Evolutionary conservation across 129 eudicot species (phyloP), one percentile per base, ranked within the genome.

Genomic region (Silybum marianum): DNA sequence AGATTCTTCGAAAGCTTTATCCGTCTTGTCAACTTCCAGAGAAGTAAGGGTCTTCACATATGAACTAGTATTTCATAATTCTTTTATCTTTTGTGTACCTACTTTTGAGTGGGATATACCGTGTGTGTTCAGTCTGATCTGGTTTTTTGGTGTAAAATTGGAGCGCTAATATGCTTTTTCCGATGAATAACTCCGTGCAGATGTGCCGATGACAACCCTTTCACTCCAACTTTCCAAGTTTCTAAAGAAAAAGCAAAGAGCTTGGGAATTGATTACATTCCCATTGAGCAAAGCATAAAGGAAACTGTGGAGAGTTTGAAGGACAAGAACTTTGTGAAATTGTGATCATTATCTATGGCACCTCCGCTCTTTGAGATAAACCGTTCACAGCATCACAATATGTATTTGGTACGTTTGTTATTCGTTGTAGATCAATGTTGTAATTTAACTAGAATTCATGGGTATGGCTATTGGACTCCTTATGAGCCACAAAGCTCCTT

Each of bases 221-320:
- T 78, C 16, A 70, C 30, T 86, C 90, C 90, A 4, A 85, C 65
- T 22, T 90, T 77, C 83, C 87, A 84, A 75, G 87, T 90, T 2
- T 93, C 98, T 2, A 86, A 81, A 84, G 92, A 89, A 51, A 90
- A 83, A 69, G 77, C 85, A 3, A 81, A 82, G 86, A 84, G 87
- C 71, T 80, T 93, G 85, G 93, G 96, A 22, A 79, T 89, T 7
- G 87, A 85, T 42, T 90, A 77, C 79, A 89, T 84, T 75, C 85
- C 93, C 38, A 79, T 93, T 38, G 85, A 86, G 75, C 76, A 80
- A 70, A 87, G 89, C 77, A 44, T 90, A 63, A 86, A 78, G 82
- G 93, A 93, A 74, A 93, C 90, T 39, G 87, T 93, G 58, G 96
- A 90, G 39, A 88, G 96, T 89, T 83, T 93, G 81, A 86, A 69